Evolutionary conservation across 768 basidiomycete genomes (phyloP), one percentile per base, ranked within the genome.

Genomic region (Lactarius psammicola): DNA sequence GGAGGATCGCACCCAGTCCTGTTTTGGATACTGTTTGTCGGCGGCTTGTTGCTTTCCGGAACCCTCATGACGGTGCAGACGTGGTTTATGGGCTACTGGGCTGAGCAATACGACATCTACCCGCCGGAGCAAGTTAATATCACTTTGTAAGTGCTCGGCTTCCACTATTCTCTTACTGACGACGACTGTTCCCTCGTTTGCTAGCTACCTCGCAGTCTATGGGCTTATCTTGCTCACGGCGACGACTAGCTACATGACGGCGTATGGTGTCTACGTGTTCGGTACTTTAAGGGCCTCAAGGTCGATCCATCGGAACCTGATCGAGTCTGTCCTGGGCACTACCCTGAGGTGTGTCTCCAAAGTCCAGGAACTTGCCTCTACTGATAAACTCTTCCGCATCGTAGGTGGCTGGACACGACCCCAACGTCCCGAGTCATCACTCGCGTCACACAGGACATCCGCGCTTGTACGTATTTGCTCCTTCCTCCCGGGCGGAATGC

Each of bases 401-500:
- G 38, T 31, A 81, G 83, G 65, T 84, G 81, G 80, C 75, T 84
- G 11, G 83, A 85, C 67, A 78, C 72, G 6, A 82, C 81, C 1
- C 83, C 83, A 0, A 79, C 78, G 0, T 81, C 82, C 26, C 83
- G 88, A 4, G 82, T 91, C 59, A 84, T 89, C 42, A 77, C 86
- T 34, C 80, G 88, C 54, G 85, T 84, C 72, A 89, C 88, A 1
- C 83, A 87, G 62, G 88, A 90, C 71, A 87, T 89, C 26, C 77
- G 76, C 59, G 70, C 75, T 17, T 64, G 76, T 76, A 62, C n/a
- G 73, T 40, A 7, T 28, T 42, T 51, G 13, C 17, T 5, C 38
- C 30, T 5, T 18, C 26, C 33, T 31, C n/a, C 44, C 44, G 11
- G n/a, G 10, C 15, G 6, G 30, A 23, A 28, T 42, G 36, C 5